phyloP scores from a whole-genome alignment of 164 flowering plant genomes.

The Piper longum region DNA sequence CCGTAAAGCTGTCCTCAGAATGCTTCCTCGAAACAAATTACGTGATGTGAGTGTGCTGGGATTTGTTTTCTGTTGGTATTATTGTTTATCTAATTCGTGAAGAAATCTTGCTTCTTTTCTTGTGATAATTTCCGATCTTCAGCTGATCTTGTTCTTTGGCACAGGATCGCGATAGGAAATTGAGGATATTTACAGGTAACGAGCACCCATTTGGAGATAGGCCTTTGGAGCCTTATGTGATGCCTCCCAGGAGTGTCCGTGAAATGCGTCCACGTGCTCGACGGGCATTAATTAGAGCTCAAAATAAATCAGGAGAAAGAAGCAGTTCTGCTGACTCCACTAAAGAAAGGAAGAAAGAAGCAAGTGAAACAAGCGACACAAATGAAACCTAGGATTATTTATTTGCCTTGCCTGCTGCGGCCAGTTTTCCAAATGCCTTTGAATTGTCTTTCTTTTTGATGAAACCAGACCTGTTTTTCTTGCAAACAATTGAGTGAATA shows the following conservation, averaged over 20 bases:
- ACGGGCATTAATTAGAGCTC: conserved; percentile 74
- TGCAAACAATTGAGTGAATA: no score
- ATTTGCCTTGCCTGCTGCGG: no score
- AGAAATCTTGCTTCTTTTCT: no score
- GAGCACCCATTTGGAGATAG: conserved; percentile 84
- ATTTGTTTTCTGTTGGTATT: neutral
- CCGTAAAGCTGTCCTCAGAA: conserved; percentile 84
- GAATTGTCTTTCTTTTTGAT: no score
- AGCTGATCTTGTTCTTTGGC: neutral
- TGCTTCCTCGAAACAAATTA: conserved; percentile 93
- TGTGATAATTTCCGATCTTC: no score
- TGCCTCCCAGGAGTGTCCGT: conserved; percentile 72
- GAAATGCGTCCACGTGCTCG: conserved; percentile 77
- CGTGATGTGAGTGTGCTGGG: conserved; percentile 57
- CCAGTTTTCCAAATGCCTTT: no score
- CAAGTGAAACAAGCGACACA: neutral
- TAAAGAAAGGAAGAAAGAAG: conserved; percentile 17
- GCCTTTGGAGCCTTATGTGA: conserved; percentile 47
- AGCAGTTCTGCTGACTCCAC: conserved; percentile 16
- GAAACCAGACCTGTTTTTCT: no score
- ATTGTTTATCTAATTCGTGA: neutral
- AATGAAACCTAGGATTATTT: neutral
- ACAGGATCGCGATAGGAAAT: conserved; percentile 77
- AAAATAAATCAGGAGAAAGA: conserved; percentile 55
- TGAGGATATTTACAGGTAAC: conserved; percentile 63